Evolutionary conservation across 1,284 basidiomycete species (phyloP).

Genomic region (Ustanciosporium gigantosporum): DNA sequence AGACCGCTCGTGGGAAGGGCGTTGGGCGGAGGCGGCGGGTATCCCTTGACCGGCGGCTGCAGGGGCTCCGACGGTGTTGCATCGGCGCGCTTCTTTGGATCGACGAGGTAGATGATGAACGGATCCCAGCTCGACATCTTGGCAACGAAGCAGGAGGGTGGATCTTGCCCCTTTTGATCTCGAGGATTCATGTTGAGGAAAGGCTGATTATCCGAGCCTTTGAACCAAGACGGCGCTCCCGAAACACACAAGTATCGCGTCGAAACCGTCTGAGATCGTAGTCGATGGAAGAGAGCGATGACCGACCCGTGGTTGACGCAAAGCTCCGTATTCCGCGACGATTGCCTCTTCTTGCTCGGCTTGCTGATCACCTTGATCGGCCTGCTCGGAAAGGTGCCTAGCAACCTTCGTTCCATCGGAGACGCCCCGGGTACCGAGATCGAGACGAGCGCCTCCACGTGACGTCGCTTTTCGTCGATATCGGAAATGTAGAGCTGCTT

Average conservation of each 20-base stretch:
- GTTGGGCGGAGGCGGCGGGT: conserved; percentile 84
- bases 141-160: conserved; percentile 62
- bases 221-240: conserved; percentile 68
- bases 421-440: conserved; percentile 73
- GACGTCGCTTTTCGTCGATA: conserved; percentile 63
- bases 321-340: conserved; percentile 79
- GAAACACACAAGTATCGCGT: conserved; percentile 94
- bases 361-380: conserved; percentile 88
- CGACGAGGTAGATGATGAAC: conserved; percentile 78
- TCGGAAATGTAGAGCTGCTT: conserved; percentile 89
- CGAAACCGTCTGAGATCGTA: conserved; percentile 71
- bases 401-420: conserved; percentile 70
- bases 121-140: conserved; percentile 70
- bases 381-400: conserved; percentile 80
- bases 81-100: conserved; percentile 76
- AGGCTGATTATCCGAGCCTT: conserved; percentile 53
- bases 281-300: conserved; percentile 89
- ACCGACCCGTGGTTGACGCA: conserved; percentile 94
- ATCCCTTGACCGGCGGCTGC: conserved; percentile 61
- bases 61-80: conserved; percentile 75
- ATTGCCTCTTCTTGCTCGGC: conserved; percentile 81
- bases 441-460: conserved; percentile 61
- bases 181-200: conserved; percentile 47
- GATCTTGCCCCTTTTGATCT: conserved; percentile 30
- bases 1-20: conserved; percentile 77